Evolutionary conservation across 1,284 basidiomycete species (phyloP).

Genomic region (Quambalaria eucalypti): DNA sequence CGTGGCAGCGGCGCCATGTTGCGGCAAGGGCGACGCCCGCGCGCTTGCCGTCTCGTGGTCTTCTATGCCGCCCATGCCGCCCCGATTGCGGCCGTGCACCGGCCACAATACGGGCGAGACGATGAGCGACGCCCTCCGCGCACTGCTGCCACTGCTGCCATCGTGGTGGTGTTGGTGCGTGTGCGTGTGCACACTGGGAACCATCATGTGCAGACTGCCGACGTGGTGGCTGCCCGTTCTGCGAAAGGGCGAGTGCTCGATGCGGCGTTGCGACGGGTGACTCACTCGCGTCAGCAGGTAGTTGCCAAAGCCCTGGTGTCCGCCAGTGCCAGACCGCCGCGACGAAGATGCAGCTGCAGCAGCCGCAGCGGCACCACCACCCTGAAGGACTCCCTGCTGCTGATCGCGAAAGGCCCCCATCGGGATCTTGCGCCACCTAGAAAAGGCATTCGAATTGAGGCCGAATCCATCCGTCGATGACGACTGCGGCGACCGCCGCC

Average conservation of each 20-base stretch:
- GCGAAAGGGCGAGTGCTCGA: slow-evolving; percentile 30
- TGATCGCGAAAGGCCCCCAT: slow-evolving; percentile 43
- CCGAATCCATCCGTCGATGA: slow-evolving; percentile 1
- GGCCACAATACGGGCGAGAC: slow-evolving; percentile 36
- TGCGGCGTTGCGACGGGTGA: neutral
- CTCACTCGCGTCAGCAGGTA: slow-evolving; percentile 25
- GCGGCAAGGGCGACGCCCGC: slow-evolving; percentile 1
- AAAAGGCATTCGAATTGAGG: slow-evolving; percentile 35
- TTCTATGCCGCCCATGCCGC: neutral
- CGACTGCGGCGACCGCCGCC: neutral
- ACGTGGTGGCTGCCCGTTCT: slow-evolving; percentile 2
- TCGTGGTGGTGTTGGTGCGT: no score
- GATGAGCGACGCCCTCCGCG: slow-evolving; percentile 21
- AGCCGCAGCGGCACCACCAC: slow-evolving; percentile 12
- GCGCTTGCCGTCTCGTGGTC: neutral
- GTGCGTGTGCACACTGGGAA: slow-evolving; percentile 8
- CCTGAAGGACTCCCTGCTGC: slow-evolving; percentile 11
- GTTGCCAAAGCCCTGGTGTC: slow-evolving; percentile 22
- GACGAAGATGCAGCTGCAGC: slow-evolving; percentile 5
- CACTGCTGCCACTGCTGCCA: neutral
- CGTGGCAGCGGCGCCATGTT: slow-evolving; percentile 12
- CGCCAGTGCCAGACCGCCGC: slow-evolving; percentile 1
- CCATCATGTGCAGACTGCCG: slow-evolving; percentile 5
- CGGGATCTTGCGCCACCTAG: slow-evolving; percentile 42
- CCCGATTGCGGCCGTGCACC: slow-evolving; percentile 16